Base-by-base conservation (phyloP, 345 rosid genomes). In the Psidium guajava region DNA sequence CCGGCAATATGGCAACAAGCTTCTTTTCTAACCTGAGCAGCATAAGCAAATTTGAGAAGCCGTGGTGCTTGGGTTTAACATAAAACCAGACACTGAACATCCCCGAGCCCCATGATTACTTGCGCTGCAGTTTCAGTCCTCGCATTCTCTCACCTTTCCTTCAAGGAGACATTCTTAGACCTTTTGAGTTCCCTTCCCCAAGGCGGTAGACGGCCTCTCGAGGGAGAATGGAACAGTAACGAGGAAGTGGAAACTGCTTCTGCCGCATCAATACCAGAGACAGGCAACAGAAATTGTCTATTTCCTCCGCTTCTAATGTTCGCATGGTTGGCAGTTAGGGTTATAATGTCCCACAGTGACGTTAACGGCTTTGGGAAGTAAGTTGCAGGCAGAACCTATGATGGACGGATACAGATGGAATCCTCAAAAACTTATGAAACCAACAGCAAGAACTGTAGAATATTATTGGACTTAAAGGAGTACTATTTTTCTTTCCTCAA, bases 121-220 rank as follows among this genome's bases (percentile, higher is more conserved):
- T 2, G 0, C 4, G 20, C 40, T 13, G 73, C 74, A 61, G 42
- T 42, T 61, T 69, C 24, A 8, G 24, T 40, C 47, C 47, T 69
- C 47, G 47, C 77, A 69, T 69, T 32, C 77, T 64, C 83, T 94
- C 91, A 95, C 86, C 95, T 90, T 90, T 93, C 99, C 90, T 95
- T 95, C 88, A 89, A 74, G 82, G 95, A 91, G 53, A 92, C 90
- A 85, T 87, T 90, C 88, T 89, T 89, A 8, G 95, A 94, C 91
- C 91, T 94, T 61, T 92, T 92, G 54, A 94, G 90, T 87, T 95
- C n/a, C n/a, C n/a, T n/a, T n/a, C n/a, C 98, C 98, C 97, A 95
- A 36, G 94, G 92, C 18, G 92, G 96, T 28, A 95, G 86, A 88
- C 94, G 92, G 86, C 98, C 98, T 92, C 91, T 92, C 58, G 91